These are phyloP conservation scores for Corylus heterophylla DNA, from an alignment of 306 rosid genomes.

Conservation along the genomic window DNA sequence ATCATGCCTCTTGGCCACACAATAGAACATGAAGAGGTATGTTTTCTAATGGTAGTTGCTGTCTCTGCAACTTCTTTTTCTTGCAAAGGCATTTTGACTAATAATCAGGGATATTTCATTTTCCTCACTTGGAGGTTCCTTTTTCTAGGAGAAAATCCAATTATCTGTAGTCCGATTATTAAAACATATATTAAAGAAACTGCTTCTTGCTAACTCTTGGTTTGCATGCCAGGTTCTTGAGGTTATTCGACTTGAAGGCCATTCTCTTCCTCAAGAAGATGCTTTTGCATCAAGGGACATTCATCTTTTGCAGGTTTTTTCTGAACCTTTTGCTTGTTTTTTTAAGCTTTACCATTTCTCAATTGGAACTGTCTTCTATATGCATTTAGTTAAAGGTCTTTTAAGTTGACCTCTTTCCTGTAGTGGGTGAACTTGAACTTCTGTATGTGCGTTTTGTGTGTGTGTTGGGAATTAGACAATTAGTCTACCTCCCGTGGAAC, in stretches of 20 bases:
- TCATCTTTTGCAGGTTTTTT: conserved; percentile 90
- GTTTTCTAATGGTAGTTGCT: neutral
- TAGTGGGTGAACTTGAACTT: neutral
- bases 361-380: neutral
- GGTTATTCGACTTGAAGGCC: conserved; percentile 94
- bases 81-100: neutral
- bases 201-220: conserved; percentile 7
- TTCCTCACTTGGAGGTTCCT: neutral
- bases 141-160: neutral
- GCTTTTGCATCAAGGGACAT: conserved; percentile 82
- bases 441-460: no score
- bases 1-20: conserved; percentile 99
- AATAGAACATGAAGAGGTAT: conserved; percentile 90
- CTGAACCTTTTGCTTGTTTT: neutral
- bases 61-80: neutral
- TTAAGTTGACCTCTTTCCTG: neutral
- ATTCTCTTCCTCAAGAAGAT: conserved; percentile 85
- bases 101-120: neutral
- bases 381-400: neutral
- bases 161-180: neutral
- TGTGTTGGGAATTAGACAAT: no score
- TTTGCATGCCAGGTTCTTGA: conserved; percentile 71
- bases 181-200: neutral
- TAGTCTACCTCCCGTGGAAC: neutral
- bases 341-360: neutral